Conservation (phyloP, 2,329 filamentous ascomycete genomes). For the Aspergillus sp. region DNA sequence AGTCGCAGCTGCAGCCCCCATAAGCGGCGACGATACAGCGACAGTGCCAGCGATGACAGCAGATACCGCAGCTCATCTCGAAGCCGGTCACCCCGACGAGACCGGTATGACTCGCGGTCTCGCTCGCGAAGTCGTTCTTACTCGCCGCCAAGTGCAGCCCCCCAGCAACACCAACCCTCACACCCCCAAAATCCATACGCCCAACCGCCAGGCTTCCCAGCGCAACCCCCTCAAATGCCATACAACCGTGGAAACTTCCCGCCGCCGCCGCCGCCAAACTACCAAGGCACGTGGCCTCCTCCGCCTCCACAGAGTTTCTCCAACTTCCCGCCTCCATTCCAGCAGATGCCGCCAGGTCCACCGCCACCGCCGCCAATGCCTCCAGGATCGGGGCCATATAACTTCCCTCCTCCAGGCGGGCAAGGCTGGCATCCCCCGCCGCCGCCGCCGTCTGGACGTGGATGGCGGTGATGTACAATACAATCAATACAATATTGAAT, state of each 20-base stretch:
- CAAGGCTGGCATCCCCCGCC: constrained; percentile 20
- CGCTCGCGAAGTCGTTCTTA: constrained; percentile 33
- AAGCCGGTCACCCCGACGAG: constrained; percentile 29
- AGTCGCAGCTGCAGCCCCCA: constrained; percentile 46
- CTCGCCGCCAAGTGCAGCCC: constrained; percentile 25
- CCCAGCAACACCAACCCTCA: neutral
- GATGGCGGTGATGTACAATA: constrained; percentile 15
- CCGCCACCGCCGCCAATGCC: neutral
- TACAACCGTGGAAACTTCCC: constrained; percentile 8
- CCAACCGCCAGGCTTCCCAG: constrained; percentile 12
- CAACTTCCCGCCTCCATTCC: constrained; percentile 26
- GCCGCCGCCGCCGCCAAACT: constrained; percentile 35
- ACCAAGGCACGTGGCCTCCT: constrained; percentile 37
- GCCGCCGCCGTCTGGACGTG: constrained; percentile 11
- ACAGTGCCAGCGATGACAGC: constrained; percentile 34
- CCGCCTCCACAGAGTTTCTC: constrained; percentile 27
- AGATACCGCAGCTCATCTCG: constrained; percentile 28
- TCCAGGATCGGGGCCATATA: constrained; percentile 25
- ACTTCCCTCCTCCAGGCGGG: constrained; percentile 32
- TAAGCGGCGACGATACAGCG: constrained; percentile 42
- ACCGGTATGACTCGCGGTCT: constrained; percentile 27
- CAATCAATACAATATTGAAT: neutral
- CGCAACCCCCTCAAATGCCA: constrained; percentile 20
- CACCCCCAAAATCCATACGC: neutral
- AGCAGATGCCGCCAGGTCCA: constrained; percentile 8